These are phyloP conservation scores for Tilletiaria anomala DNA, from an alignment of 1,284 basidiomycete genomes.

Conservation along the genomic window DNA sequence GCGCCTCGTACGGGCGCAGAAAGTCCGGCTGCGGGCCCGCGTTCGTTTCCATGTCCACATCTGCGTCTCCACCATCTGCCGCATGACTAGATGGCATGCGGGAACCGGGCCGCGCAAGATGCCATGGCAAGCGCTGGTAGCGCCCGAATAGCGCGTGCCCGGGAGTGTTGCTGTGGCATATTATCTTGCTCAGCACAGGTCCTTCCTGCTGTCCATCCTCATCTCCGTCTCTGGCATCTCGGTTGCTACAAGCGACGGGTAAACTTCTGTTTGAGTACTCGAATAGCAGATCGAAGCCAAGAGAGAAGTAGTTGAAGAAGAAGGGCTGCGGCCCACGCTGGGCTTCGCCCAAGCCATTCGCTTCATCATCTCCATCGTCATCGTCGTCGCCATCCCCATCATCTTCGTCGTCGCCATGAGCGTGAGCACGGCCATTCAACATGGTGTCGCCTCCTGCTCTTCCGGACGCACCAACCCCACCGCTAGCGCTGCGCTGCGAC, in stretches of 20 bases:
- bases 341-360: not conserved
- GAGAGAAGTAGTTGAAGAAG: not conserved
- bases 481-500: not conserved
- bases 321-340: no score
- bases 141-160: not conserved
- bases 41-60: no score
- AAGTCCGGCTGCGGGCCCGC: no score
- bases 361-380: no score
- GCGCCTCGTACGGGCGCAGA: not conserved
- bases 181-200: not conserved
- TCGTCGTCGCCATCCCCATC: no score
- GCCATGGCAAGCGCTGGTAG: not conserved
- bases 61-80: no score
- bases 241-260: no score
- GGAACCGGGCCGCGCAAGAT: not conserved
- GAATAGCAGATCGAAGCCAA: not conserved
- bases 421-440: no score
- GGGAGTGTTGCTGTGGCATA: not conserved
- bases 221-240: no score
- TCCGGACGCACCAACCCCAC: not conserved
- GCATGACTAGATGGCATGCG: not conserved
- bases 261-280: not conserved
- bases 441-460: not conserved
- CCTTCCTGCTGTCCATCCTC: no score
- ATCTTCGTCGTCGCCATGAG: no score